Base-by-base conservation (phyloP, 176 grass and related monocot genomes). In the Alloteropsis semialata region DNA sequence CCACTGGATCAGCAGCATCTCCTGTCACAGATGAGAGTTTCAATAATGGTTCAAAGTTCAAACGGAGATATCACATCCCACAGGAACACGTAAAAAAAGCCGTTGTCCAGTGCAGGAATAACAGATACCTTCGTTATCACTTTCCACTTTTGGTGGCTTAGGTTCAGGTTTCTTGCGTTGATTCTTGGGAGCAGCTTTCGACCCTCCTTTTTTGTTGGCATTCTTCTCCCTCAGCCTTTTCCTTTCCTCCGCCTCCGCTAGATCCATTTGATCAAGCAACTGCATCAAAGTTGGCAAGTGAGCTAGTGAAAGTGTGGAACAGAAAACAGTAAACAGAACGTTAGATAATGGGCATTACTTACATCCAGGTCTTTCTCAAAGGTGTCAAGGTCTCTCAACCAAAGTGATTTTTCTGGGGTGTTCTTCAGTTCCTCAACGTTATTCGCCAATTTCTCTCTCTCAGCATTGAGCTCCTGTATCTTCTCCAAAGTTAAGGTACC, bases 401-500 rank as follows among this genome's bases (percentile, higher is more conserved):
- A 99, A 78, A 99, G 80, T 27, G 81, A 70, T 30, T 54, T 86
- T 22, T 89, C 85, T 1, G 67, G 9, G 19, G 93, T 86, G 34
- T 77, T 85, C 5, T 61, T 78, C 48, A 96, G 67, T 74, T 85
- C 89, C 16, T 84, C 82, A 67, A 99, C 87, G 3, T 60, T 89
- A 43, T 41, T 49, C 8, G 49, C 80, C 12, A 93, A 22, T 69
- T 86, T 92, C 6, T 87, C 19, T 63, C 53, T 91, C 71, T 99
- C 87, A 10, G 56, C 89, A 46, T 39, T 68, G 18, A 99, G 87
- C 18, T 96, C 82, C 45, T 87, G 74, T 3, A 83, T 85, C 68
- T 92, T 99, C 67, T 99, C 96, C 15, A 80, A 10, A 8, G 96
- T 99, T 67, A 99, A 89, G n/a, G 84, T 85, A 73, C 93, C 96